Base-by-base conservation (phyloP, 169 alveolate genomes). In the Plasmodium reichenowi region DNA sequence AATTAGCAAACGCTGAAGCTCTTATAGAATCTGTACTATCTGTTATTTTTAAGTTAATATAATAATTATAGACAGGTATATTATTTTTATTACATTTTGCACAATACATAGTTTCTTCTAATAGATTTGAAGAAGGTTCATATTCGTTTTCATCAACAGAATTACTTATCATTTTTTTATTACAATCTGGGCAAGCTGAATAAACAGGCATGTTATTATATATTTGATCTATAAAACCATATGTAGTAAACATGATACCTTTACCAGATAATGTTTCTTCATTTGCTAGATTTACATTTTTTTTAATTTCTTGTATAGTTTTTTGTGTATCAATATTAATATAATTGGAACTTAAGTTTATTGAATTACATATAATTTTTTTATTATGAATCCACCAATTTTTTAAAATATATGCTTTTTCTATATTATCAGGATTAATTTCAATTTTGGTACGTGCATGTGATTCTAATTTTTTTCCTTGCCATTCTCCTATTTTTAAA, bases 401-500 rank as follows among this genome's bases (percentile, higher is more conserved):
- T 48, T 91, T 60, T 70, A 94, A 38, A 59, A 63, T 74, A 43
- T 54, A 75, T 22, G 95, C 93, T 71, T 89, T 93, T n/a, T 92
- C 90, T 15, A 92, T 68, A 15, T 58, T 92, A 7, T 6, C 5
- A 29, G 96, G 96, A 43, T 94, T 88, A 13, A 89, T 24, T 8
- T 89, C 93, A 10, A 94, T 74, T 58, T 94, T 90, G 1, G 96
- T 94, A 12, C 92, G 73, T 0, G 74, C 85, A 62, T 72, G 92
- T 2, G 94, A 88, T 71, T 94, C 96, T 87, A 94, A 64, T 56
- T 88, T 86, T 74, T 74, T 94, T 12, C 95, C 95, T 73, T 94
- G 95, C 96, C 96, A 94, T 59, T 92, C 95, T 0, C 78, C 89
- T 13, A 94, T 92, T 63, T 91, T 94, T 64, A 92, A 93, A 60